phyloP scores from a whole-genome alignment of 148 eudicot genomes.

The Polygonum maritimum region DNA sequence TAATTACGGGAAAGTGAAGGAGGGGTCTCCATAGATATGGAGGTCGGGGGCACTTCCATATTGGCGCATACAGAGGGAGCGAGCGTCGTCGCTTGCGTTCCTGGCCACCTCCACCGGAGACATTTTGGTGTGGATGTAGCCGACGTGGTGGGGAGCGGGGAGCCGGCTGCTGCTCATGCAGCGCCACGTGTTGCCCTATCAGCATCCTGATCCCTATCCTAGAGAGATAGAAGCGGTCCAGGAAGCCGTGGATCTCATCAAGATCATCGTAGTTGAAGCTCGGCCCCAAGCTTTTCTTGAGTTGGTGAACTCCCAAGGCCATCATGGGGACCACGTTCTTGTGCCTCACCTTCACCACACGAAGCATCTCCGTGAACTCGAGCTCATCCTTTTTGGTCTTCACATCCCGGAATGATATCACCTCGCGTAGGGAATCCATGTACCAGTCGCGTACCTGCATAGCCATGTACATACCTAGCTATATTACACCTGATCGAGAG shows the following conservation, averaged over 20 bases:
- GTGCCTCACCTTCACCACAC: slow-evolving; percentile 85
- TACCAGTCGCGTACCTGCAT: slow-evolving; percentile 90
- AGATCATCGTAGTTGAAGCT: slow-evolving; percentile 54
- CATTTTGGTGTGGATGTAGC: slow-evolving; percentile 91
- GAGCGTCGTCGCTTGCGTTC: slow-evolving; percentile 91
- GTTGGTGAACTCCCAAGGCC: slow-evolving; percentile 85
- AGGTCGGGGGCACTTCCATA: slow-evolving; percentile 84
- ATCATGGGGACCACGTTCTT: slow-evolving; percentile 95
- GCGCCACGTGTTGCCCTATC: slow-evolving; percentile 87
- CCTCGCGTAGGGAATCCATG: slow-evolving; percentile 87
- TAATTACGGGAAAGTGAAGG: slow-evolving; percentile 73
- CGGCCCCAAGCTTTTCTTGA: slow-evolving; percentile 64
- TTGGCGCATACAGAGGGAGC: slow-evolving; percentile 65
- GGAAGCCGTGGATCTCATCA: slow-evolving; percentile 79
- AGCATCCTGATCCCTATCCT: slow-evolving; percentile 98
- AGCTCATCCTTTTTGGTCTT: slow-evolving; percentile 60
- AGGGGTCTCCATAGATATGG: slow-evolving; percentile 71
- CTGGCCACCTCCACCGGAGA: slow-evolving; percentile 78
- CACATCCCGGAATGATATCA: slow-evolving; percentile 66
- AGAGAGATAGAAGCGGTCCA: slow-evolving; percentile 92
- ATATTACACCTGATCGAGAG: not conserved
- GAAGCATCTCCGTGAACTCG: slow-evolving; percentile 78
- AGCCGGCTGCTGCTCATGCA: slow-evolving; percentile 74
- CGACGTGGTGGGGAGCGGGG: slow-evolving; percentile 67
- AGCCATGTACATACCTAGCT: too few relatives aligned